Base-by-base conservation (phyloP, 2,329 filamentous ascomycete genomes). In the Epichloe hybrida region DNA sequence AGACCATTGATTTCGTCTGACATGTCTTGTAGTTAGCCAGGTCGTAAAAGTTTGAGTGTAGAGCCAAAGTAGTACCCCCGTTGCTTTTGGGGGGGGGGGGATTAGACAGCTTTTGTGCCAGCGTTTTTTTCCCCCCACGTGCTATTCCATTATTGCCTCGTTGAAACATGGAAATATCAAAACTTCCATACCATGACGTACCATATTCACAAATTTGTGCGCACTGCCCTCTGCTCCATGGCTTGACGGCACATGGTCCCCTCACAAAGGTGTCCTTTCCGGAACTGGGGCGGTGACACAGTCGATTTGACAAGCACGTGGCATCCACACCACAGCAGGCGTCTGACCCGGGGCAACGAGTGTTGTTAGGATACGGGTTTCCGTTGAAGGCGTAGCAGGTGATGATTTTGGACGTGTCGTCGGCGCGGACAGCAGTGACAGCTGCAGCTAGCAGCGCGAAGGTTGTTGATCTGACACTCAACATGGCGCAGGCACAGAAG, bases 341-440 rank as follows among this genome's bases (percentile, higher is more conserved):
- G 23, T 50, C 43, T 11, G 49, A 50, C 9, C 49, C 49, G 21
- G 49, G 49, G n/a, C 49, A 50, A 3, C 42, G 42, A 3, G 49
- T 50, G 23, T 50, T 50, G 35, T 35, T 46, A 3, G 34, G n/a
- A 23, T 27, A 36, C 1, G 49, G 3, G 1, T 1, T 39, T 1
- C 49, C 49, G 36, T 46, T 40, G 42, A 27, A 11, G n/a, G 36
- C 20, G 23, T 50, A 50, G 41, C 49, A 50, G 12, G 21, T 15
- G 21, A 45, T 39, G 34, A 50, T 23, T 13, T 27, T 31, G 20
- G 17, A 42, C 13, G 5, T 15, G 20, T 45, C 23, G 23, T 15
- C 17, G 6, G n/a, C 45, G 31, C 36, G 45, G 9, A 47, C 45
- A 7, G 17, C 15, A 36, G 31, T 47, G 9, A 47, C 45, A 3